Base-by-base conservation (phyloP, 2,329 filamentous ascomycete genomes). In the Xylariaceae sp. region DNA sequence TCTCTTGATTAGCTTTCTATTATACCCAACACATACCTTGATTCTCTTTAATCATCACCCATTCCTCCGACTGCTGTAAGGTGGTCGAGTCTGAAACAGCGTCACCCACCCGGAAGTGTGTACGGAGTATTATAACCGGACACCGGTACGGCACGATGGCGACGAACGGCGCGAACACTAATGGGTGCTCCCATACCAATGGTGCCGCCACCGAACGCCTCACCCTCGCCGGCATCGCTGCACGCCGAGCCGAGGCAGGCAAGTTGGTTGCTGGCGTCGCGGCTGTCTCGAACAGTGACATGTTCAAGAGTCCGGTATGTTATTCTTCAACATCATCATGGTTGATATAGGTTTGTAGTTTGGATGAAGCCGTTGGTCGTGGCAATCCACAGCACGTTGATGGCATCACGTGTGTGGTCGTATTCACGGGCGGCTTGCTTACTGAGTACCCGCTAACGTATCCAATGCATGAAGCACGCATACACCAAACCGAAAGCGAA, bases 231-330 rank as follows among this genome's bases (percentile, higher is more conserved):
- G 84, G 84, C 62, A 85, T 96, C 58, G 74, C 82, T 56, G 84
- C 83, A 45, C 80, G 88, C 66, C 83, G 93, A 53, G 82, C 81
- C 62, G 89, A 88, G 69, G 82, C 84, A n/a, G 88, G 88, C 2
- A 86, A 84, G 68, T 78, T 94, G 45, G 80, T 89, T 63, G 89
- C 87, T 15, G 88, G 88, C 44, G 83, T 90, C 51, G 93, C 92
- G 37, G 89, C 91, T 8, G 81, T 83, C 54, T 87, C 88, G 2
- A 87, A 88, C 73, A 90, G 89, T 73, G 88, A 92, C 68, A 86
- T 89, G 78, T 97, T 95, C 76, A 94, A 94, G 75, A 85, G 85
- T 55, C 80, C 84, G 57, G 86, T 89, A 74, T 68, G 82, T 61
- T 30, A 30, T 30, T 30, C 23, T 30, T 5, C 23, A 4, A 30